phyloP scores from a whole-genome alignment of 352 stramenopile species.

The Thraustotheca clavata region DNA sequence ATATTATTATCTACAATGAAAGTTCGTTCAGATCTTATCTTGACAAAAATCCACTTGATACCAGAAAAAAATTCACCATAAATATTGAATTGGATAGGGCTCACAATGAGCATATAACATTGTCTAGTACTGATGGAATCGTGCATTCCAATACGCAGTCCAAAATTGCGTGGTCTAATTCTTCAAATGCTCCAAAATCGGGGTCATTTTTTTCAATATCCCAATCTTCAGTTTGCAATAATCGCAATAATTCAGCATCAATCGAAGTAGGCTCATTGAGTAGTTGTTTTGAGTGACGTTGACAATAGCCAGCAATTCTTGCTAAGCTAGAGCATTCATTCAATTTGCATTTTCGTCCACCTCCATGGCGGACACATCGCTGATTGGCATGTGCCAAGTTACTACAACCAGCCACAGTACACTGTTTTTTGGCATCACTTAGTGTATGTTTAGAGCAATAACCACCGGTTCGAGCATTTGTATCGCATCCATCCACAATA shows the following conservation, averaged over 20 bases:
- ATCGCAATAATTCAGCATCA: background rate
- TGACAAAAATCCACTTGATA: no score
- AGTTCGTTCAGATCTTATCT: no score
- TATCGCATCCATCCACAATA: conserved; percentile 62
- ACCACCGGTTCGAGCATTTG: conserved; percentile 52
- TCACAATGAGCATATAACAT: no score
- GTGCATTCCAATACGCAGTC: background rate
- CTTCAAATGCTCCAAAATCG: background rate
- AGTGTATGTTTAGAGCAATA: conserved; percentile 63
- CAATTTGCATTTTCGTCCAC: conserved; percentile 13
- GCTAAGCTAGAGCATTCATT: background rate
- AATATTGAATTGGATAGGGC: no score
- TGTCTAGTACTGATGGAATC: no score
- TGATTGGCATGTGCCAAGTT: conserved; percentile 15
- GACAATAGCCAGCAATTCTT: no score
- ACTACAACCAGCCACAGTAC: background rate
- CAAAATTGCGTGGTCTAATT: conserved; percentile 2
- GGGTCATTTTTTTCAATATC: background rate
- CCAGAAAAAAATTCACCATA: no score
- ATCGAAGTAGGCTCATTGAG: no score
- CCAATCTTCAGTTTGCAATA: background rate
- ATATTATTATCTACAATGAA: no score
- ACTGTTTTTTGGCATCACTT: background rate
- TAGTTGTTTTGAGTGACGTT: no score
- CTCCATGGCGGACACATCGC: conserved; percentile 14